Conservation (phyloP, 1,284 basidiomycete genomes). For the Leucoagaricus sp. region DNA sequence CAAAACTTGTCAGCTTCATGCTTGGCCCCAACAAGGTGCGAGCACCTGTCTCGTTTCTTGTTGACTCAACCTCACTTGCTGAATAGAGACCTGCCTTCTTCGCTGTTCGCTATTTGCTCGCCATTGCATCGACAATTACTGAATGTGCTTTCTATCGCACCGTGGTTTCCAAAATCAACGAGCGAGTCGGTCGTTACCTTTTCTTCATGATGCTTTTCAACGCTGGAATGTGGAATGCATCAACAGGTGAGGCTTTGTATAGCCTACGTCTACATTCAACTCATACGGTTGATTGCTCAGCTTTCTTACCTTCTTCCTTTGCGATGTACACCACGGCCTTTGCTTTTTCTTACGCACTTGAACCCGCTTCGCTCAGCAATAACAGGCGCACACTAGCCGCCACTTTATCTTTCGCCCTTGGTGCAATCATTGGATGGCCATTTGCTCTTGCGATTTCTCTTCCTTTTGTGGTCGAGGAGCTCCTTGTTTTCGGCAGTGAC, state of each 20-base stretch:
- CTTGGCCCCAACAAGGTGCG: slow-evolving; percentile 50
- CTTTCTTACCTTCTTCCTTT: slow-evolving; percentile 93
- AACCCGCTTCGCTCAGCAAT: slow-evolving; percentile 64
- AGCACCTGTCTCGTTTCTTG: background rate
- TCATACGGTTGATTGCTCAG: slow-evolving; percentile 37
- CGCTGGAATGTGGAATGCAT: slow-evolving; percentile 93
- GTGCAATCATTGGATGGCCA: slow-evolving; percentile 95
- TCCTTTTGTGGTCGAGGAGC: slow-evolving; percentile 91
- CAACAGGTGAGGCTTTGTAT: slow-evolving; percentile 54
- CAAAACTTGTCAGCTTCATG: slow-evolving; percentile 36
- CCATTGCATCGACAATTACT: slow-evolving; percentile 70
- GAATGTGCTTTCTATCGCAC: slow-evolving; percentile 89
- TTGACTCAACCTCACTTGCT: background rate
- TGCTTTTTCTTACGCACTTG: slow-evolving; percentile 78
- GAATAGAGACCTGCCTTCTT: slow-evolving; percentile 84
- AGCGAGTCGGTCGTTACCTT: slow-evolving; percentile 88
- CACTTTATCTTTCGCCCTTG: slow-evolving; percentile 76
- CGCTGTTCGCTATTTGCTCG: slow-evolving; percentile 81
- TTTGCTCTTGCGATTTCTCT: slow-evolving; percentile 86
- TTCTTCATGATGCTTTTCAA: slow-evolving; percentile 85
- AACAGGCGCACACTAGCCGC: slow-evolving; percentile 59
- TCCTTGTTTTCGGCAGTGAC: slow-evolving; percentile 80
- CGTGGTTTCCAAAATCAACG: slow-evolving; percentile 82
- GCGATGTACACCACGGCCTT: slow-evolving; percentile 90
- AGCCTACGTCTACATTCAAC: background rate